A percentile compares a stretch with the other conserved stretches of the same genome.
Evolutionary conservation across 2,329 filamentous ascomycete species (phyloP).

Genomic region (Ceratocystis eucalypticola): DNA sequence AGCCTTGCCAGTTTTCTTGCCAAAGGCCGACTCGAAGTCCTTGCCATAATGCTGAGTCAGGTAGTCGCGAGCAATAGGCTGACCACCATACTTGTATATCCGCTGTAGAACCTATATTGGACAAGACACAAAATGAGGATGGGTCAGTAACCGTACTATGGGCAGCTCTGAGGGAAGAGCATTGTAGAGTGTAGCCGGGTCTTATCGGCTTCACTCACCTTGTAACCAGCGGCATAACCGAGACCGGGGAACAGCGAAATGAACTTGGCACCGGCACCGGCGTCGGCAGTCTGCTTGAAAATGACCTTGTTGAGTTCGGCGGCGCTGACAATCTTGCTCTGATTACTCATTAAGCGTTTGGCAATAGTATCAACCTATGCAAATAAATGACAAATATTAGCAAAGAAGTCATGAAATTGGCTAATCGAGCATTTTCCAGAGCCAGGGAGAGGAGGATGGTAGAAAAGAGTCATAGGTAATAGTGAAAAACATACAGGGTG

Average conservation of each 20-base stretch:
- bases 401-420: neutral
- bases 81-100: slow-evolving; percentile 97
- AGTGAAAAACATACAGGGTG: slow-evolving; percentile 52
- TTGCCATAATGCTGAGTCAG: slow-evolving; percentile 65
- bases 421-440: neutral
- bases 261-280: slow-evolving; percentile 62
- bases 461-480: neutral
- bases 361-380: slow-evolving; percentile 86
- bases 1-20: slow-evolving; percentile 93
- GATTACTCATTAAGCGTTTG: slow-evolving; percentile 98
- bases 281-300: slow-evolving; percentile 76
- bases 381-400: neutral
- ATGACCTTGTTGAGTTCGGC: slow-evolving; percentile 75
- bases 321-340: slow-evolving; percentile 37
- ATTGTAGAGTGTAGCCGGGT: too few relatives aligned
- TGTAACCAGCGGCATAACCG: slow-evolving; percentile 95
- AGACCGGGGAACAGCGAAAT: slow-evolving; percentile 92
- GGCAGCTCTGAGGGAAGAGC: neutral
- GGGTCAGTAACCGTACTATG: neutral
- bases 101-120: slow-evolving; percentile 61
- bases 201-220: slow-evolving; percentile 37
- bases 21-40: slow-evolving; percentile 78
- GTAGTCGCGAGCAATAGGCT: slow-evolving; percentile 88
- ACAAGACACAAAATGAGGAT: neutral
- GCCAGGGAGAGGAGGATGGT: neutral